Evolutionary conservation across 257 asterid species (phyloP).

Genomic region (Gentiana macrophylla): DNA sequence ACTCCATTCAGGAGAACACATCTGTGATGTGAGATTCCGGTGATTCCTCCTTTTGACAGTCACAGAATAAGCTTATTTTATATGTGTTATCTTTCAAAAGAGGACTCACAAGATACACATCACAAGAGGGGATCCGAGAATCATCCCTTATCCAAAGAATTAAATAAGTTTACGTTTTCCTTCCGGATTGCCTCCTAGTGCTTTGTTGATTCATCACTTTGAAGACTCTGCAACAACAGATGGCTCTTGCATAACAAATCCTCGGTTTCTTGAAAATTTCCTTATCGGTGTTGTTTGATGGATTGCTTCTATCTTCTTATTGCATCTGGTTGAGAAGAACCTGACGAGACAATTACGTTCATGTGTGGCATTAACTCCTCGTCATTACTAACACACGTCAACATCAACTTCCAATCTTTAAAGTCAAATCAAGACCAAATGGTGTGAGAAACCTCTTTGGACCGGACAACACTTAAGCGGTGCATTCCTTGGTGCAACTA

Average conservation of each 20-base stretch:
- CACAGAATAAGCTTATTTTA: no score
- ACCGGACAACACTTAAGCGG: slow-evolving; percentile 54
- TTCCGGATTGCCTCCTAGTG: no score
- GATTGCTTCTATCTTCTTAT: slow-evolving; percentile 25
- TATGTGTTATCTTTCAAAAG: no score
- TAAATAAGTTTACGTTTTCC: no score
- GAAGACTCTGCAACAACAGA: slow-evolving; percentile 65
- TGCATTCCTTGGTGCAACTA: slow-evolving; percentile 84
- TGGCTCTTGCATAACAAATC: slow-evolving; percentile 80
- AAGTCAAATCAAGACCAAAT: slow-evolving; percentile 73
- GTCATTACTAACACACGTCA: slow-evolving; percentile 50
- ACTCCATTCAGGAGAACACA: no score
- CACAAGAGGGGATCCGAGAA: no score
- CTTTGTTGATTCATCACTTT: slow-evolving; percentile 32
- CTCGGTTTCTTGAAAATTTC: slow-evolving; percentile 64
- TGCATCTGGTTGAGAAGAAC: slow-evolving; percentile 20
- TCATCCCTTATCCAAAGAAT: no score
- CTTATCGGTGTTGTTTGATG: slow-evolving; percentile 62
- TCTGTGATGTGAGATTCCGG: no score
- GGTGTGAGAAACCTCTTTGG: slow-evolving; percentile 68
- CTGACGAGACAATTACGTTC: slow-evolving; percentile 14
- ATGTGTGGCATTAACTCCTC: slow-evolving; percentile 92
- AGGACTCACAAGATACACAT: no score
- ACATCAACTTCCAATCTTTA: slow-evolving; percentile 85
- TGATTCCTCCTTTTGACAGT: no score